Evolutionary conservation across 164 flowering plant genomes (phyloP), one percentile per base, ranked within the genome.

Genomic region (Santalum album): DNA sequence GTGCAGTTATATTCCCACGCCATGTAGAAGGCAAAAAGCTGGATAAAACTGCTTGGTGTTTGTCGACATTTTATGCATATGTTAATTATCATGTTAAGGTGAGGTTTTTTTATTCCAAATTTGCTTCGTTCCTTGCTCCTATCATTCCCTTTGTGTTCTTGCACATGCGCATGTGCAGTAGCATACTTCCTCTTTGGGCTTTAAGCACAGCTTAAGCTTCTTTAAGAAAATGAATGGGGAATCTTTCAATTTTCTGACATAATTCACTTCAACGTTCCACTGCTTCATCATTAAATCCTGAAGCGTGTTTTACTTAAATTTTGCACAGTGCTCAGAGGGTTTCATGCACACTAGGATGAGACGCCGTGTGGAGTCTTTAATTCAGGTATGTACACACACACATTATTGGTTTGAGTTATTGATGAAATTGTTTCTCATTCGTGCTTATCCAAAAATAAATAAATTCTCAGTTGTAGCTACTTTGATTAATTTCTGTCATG

Each of bases 291-390:
- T 27, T 39, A 0, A 17, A 12, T 2, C 24, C 19, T 40, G 19
- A 26, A 21, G 11, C 38, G n/a, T 9, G 2, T 25, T 17, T 26
- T 10, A 29, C 49, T 12, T 48, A 55, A 22, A 62, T 10, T 25
- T 10, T 47, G 12, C 54, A 56, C 83, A 90, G 99, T 89, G 99
- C 66, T 87, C 99, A 19, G 99, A 89, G 67, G 95, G 96, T 43
- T 92, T 89, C 70, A 87, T 92, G 99, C 99, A 92, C 61, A 87
- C 99, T 34, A 74, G 99, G 59, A 92, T 92, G 99, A 81, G 99
- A 53, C 83, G 99, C 24, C 94, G 95, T 12, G 99, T 92, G 35
- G 97, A 92, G 60, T 84, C 99, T 32, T 63, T 89, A 62, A 92
- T 87, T 69, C 77, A 83, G 94, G 98, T 91, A 29, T 29, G 9